Evolutionary conservation across 202 grass and related monocot genomes (phyloP).

Genomic region (Eragrostis tef): DNA sequence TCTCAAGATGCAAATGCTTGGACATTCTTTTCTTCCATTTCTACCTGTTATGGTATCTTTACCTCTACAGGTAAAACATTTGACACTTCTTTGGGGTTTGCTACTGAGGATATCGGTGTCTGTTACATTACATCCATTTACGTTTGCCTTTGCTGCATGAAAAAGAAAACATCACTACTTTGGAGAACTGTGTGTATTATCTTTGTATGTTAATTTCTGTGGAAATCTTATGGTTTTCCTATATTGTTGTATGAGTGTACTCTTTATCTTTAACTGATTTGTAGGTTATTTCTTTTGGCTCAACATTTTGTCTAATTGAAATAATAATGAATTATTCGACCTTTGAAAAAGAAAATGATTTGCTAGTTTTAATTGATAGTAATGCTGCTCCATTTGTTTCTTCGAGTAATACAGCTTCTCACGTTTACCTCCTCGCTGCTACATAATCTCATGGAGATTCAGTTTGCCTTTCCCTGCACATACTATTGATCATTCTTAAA

Average conservation of each 20-base stretch:
- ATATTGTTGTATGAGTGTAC: neutral
- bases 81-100: neutral
- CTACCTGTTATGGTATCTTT: neutral
- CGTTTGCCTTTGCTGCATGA: neutral
- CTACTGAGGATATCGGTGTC: neutral
- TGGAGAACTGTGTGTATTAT: neutral
- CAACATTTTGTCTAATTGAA: neutral
- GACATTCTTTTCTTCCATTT: neutral
- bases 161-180: neutral
- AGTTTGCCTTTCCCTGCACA: conserved; percentile 8
- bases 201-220: neutral
- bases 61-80: neutral
- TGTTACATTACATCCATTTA: neutral
- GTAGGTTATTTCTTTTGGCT: neutral
- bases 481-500: conserved; percentile 9
- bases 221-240: neutral
- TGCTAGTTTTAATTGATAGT: neutral
- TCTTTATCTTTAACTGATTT: neutral
- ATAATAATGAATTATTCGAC: neutral
- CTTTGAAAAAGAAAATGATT: conserved; percentile 3
- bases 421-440: neutral
- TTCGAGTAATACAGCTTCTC: neutral
- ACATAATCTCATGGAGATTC: conserved; percentile 16
- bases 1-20: neutral
- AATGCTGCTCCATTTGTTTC: conserved; percentile 7